Conservation (phyloP, 2,329 filamentous ascomycete genomes). For the Colletotrichum sidae region DNA sequence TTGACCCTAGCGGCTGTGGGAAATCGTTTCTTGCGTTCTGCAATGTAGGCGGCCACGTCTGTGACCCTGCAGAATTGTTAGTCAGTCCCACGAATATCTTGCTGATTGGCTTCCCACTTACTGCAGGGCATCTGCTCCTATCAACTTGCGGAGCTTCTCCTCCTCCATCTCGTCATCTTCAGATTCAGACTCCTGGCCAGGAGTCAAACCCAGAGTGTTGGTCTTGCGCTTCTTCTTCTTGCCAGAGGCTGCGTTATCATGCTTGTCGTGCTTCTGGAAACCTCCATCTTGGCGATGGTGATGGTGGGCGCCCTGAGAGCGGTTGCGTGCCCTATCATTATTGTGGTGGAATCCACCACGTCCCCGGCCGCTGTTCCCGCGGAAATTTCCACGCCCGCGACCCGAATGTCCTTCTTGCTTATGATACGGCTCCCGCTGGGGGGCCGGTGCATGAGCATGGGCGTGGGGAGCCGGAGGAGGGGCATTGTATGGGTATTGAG, state of each 20-base stretch:
- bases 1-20: constrained; percentile 80
- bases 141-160: constrained; percentile 68
- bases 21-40: constrained; percentile 82
- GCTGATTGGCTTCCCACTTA: constrained; percentile 49
- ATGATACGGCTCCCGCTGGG: constrained; percentile 47
- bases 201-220: constrained; percentile 78
- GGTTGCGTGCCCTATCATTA: constrained; percentile 48
- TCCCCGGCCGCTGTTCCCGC: constrained; percentile 45
- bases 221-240: constrained; percentile 80
- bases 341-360: constrained; percentile 46
- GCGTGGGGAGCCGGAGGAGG: constrained; percentile 53
- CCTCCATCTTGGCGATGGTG: constrained; percentile 44
- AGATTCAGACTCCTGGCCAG: constrained; percentile 71
- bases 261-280: constrained; percentile 41
- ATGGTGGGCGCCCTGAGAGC: constrained; percentile 42
- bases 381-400: constrained; percentile 47
- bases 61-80: constrained; percentile 56
- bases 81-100: background rate
- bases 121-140: constrained; percentile 67
- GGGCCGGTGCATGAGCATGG: constrained; percentile 45
- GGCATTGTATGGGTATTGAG: constrained; percentile 51
- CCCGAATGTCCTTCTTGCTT: constrained; percentile 47
- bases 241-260: constrained; percentile 58
- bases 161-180: constrained; percentile 80
- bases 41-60: constrained; percentile 84